Evolutionary conservation across 2,329 filamentous ascomycete genomes (phyloP).

Genomic region (Paraphaeosphaeria minitans): DNA sequence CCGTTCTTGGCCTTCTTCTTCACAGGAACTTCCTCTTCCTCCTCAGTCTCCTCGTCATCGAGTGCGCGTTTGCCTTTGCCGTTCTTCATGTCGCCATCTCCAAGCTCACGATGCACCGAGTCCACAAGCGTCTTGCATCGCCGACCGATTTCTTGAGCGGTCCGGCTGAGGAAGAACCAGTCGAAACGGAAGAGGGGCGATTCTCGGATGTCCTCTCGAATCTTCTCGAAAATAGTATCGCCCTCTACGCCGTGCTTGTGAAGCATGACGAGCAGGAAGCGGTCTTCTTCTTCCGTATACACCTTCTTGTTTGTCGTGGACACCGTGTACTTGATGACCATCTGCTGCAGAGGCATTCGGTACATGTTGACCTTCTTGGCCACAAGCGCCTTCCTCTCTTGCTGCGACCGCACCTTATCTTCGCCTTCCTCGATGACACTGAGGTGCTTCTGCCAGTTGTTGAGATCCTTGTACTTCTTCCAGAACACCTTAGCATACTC

Average conservation of each 20-base stretch:
- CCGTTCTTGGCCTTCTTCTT: slow-evolving; percentile 95
- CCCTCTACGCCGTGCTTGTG: slow-evolving; percentile 92
- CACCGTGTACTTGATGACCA: slow-evolving; percentile 98
- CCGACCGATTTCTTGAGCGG: slow-evolving; percentile 87
- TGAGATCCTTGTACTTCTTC: slow-evolving; percentile 89
- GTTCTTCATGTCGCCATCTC: slow-evolving; percentile 62
- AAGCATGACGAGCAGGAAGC: slow-evolving; percentile 90
- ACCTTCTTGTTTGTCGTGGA: slow-evolving; percentile 99
- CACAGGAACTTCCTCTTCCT: slow-evolving; percentile 75
- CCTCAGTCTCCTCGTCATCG: slow-evolving; percentile 83
- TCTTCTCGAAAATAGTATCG: slow-evolving; percentile 87
- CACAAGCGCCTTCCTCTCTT: slow-evolving; percentile 90
- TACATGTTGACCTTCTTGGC: slow-evolving; percentile 96
- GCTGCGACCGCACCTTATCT: slow-evolving; percentile 83
- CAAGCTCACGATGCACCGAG: slow-evolving; percentile 93
- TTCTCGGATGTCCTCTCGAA: slow-evolving; percentile 96
- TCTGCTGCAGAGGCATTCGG: slow-evolving; percentile 94
- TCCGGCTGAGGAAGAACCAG: slow-evolving; percentile 98
- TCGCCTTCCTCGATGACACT: slow-evolving; percentile 91
- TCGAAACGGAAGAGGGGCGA: slow-evolving; percentile 96
- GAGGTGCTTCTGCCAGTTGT: slow-evolving; percentile 87
- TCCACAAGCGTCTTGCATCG: slow-evolving; percentile 93
- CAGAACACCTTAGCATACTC: slow-evolving; percentile 95
- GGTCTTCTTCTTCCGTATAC: slow-evolving; percentile 97
- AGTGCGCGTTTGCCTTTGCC: slow-evolving; percentile 75